Evolutionary conservation across 371 early-diverging fungal genomes (phyloP), one percentile per base, ranked within the genome.

Genomic region (Coemansia sp.): DNA sequence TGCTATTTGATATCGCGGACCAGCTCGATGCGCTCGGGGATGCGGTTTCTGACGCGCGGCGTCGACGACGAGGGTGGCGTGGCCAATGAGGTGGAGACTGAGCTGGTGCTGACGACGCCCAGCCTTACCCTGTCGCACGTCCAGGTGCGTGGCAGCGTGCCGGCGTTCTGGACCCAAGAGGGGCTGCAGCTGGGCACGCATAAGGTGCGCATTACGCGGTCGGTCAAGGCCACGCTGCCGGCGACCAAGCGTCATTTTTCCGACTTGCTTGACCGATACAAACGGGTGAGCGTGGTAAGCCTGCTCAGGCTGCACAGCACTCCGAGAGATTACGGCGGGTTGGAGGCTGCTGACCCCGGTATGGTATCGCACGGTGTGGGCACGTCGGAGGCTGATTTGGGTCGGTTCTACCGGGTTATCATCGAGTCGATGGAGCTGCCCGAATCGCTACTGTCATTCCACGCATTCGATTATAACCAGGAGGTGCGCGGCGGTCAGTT

Each of bases 31-130:
- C 87, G 98, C 54, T 94, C 95, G n/a, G 91, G 92, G 2, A 95
- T 98, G 37, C 87, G 99, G 53, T 99, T 91, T 75, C 90, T 92
- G 72, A 88, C 96, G 0, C 86, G 99, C 57, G 99, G 99, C 7
- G 87, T 97, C 31, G 94, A 99, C 71, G 95, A 97, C 65, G 88
- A 90, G 64, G 99, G 99, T 18, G 84, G 95, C 77, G 95, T 94
- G 7, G 94, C 99, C 14, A 99, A 99, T 79, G 96, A 92, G 80
- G 99, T 99, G 4, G 99, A 99, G 86, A 87, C 90, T 14, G 76
- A 77, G 55, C 39, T 79, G 40, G 64, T 78, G 2, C 60, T 66
- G 49, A 36, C 46, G 14, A 58, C 69, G 1, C 48, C 48, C 5
- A 38, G n/a, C 31, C 32, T 18, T 12, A 42, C 52, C 11, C 60